Percentiles rank a stretch among this genome's conserved stretches.
Evolutionary conservation across 495 filamentous ascomycete genomes (phyloP).

Genomic region (Penicillium cataractarum): DNA sequence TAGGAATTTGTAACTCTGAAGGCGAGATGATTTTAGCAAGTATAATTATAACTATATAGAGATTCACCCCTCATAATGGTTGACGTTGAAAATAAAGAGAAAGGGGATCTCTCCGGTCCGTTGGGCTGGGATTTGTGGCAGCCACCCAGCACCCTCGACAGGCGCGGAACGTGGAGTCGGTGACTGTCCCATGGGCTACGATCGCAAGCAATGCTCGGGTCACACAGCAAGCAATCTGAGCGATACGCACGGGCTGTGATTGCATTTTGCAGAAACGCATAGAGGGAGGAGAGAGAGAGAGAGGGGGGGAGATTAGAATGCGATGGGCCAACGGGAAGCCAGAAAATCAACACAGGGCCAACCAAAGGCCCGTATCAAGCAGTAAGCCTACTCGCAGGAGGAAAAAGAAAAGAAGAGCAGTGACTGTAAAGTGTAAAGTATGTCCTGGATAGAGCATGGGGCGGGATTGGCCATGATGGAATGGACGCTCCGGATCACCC

Average conservation of each 20-base stretch:
- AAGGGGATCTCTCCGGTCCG: conserved; percentile 23
- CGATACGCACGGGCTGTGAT: conserved; percentile 11
- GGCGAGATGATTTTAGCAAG: neutral
- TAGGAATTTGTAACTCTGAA: neutral
- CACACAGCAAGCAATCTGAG: conserved; percentile 10
- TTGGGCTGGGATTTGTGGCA: conserved; percentile 26
- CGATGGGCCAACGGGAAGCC: neutral
- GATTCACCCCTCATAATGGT: neutral
- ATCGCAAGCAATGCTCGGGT: conserved; percentile 20
- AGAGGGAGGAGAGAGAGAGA: too few species aligned
- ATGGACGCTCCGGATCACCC: conserved; percentile 1
- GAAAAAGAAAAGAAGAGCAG: neutral
- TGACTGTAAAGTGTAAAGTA: neutral
- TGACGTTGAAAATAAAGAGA: conserved; percentile 8
- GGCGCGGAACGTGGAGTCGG: conserved; percentile 22
- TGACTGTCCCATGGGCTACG: conserved; percentile 10
- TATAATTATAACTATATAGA: neutral
- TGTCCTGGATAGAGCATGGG: neutral
- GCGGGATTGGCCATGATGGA: neutral
- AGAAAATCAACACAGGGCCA: neutral
- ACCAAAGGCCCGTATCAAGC: neutral
- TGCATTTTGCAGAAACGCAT: neutral
- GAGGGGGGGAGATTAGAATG: neutral
- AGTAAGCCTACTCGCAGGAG: neutral
- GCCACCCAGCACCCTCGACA: conserved; percentile 10